Base-by-base conservation (phyloP, 1,284 basidiomycete genomes). In the Mycena sp. region DNA sequence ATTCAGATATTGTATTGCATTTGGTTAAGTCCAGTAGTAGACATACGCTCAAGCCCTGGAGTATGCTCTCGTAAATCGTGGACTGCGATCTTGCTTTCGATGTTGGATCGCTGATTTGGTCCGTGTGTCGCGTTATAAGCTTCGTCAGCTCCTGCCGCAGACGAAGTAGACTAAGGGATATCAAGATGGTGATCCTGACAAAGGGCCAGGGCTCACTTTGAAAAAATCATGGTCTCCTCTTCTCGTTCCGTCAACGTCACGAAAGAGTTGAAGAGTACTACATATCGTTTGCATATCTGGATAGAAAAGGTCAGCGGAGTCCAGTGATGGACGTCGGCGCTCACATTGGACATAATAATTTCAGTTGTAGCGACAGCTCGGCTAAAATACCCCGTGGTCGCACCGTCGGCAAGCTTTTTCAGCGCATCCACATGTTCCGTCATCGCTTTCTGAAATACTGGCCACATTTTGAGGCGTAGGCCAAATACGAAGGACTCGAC, bases 151-250 rank as follows among this genome's bases (percentile, higher is more conserved):
- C 95, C 70, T 90, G 87, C 40, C 95, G 87, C 53, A 98, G 76
- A n/a, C 94, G 90, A n/a, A 90, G 80, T 61, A 96, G 81, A 72
- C 96, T 98, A 65, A 63, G 48, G 29, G 23, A 49, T 43, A 37
- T 49, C 55, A 45, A 65, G 61, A 58, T 45, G 51, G 55, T 19
- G 14, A 28, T 3, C 28, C 25, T 35, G 6, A 30, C 19, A 28
- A 37, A 17, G 19, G 23, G 16, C 51, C 11, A 43, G n/a, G 2
- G 71, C 85, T 69, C 73, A 95, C 95, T 95, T 95, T 14, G 92
- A 90, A 72, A 96, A 97, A 48, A 96, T 91, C 95, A 97, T 96
- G 6, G 92, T 94, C 74, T 98, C 95, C 68, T 96, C 93, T 43
- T 89, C 90, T 69, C 93, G 90, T 50, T 87, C 86, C 6, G 93